These are phyloP conservation scores for Pleurotus tuoliensis DNA, from an alignment of 768 basidiomycete species.

Conservation along the genomic window DNA sequence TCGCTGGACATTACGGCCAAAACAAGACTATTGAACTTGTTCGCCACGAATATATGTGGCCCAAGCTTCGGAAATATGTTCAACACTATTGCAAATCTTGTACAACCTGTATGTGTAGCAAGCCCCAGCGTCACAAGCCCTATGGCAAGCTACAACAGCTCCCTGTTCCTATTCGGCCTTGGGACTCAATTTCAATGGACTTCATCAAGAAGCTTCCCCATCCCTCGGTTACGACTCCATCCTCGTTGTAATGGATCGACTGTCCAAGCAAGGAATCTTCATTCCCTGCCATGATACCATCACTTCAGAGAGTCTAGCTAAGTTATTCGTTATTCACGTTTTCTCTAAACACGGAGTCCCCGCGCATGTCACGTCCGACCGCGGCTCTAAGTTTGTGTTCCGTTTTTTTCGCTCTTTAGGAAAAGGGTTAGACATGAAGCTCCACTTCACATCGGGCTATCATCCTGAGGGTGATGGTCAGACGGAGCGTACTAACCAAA, in stretches of 20 bases:
- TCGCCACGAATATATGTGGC: conserved; percentile 14
- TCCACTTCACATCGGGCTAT: no score
- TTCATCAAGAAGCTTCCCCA: conserved; percentile 29
- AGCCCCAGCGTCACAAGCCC: background rate
- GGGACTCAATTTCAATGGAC: conserved; percentile 20
- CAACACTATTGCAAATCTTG: conserved; percentile 11
- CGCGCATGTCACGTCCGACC: no score
- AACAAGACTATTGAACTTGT: conserved; percentile 10
- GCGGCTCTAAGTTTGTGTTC: no score
- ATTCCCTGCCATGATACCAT: conserved; percentile 11
- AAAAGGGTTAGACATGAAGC: no score
- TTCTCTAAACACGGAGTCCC: no score
- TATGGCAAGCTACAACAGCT: background rate
- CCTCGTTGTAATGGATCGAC: conserved; percentile 22
- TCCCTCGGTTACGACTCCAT: conserved; percentile 28
- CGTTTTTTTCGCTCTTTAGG: no score
- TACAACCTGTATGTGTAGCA: conserved; percentile 10
- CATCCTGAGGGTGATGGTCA: no score
- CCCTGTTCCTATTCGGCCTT: conserved; percentile 8
- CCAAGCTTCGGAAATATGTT: conserved; percentile 10
- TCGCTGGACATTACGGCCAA: conserved; percentile 12
- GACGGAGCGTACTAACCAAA: no score
- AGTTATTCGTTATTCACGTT: no score
- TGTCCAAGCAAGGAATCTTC: conserved; percentile 16
- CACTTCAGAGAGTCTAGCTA: no score